Base-by-base conservation (phyloP, 352 stramenopile species). In the Phytopythium kandeliae region DNA sequence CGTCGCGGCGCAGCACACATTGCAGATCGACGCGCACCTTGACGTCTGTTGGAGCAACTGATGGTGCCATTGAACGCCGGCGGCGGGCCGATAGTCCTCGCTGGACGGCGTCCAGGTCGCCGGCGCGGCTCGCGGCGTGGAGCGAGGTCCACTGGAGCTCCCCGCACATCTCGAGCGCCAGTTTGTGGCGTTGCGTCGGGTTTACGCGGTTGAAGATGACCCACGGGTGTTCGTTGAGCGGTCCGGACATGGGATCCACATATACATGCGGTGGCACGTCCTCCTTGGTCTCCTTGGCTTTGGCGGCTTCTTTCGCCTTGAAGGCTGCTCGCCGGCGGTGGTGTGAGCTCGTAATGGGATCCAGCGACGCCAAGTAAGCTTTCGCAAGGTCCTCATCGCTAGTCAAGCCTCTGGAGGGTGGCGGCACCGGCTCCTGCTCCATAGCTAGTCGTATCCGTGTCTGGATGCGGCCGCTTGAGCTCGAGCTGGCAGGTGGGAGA, bases 211-310 rank as follows among this genome's bases (percentile, higher is more conserved):
- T 57, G 51, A 86, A 88, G 0, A 67, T 48, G 25, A 59, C 19
- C 74, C 77, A 86, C 2, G 74, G 71, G 17, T 57, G 51, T 7
- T 62, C 22, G 13, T 74, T 48, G 30, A n/a, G n/a, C n/a, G n/a
- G n/a, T n/a, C n/a, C n/a, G n/a, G n/a, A n/a, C n/a, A n/a, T n/a
- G n/a, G n/a, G n/a, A n/a, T n/a, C n/a, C n/a, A n/a, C n/a, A n/a
- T n/a, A n/a, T n/a, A 74, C 16, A 76, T n/a, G 7, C 58, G 57
- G 11, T 55, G n/a, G n/a, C n/a, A n/a, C n/a, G n/a, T n/a, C n/a
- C n/a, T n/a, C n/a, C n/a, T n/a, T n/a, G n/a, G n/a, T 9, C 28
- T 4, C 24, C 1, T 36, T 58, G 12, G 60, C 57, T 34, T 51
- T 33, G 4, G 10, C 33, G 11, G 25, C 26, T 19, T 57, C 48